Evolutionary conservation across 495 filamentous ascomycete genomes (phyloP).

Genomic region (Recurvomyces mirabilis): DNA sequence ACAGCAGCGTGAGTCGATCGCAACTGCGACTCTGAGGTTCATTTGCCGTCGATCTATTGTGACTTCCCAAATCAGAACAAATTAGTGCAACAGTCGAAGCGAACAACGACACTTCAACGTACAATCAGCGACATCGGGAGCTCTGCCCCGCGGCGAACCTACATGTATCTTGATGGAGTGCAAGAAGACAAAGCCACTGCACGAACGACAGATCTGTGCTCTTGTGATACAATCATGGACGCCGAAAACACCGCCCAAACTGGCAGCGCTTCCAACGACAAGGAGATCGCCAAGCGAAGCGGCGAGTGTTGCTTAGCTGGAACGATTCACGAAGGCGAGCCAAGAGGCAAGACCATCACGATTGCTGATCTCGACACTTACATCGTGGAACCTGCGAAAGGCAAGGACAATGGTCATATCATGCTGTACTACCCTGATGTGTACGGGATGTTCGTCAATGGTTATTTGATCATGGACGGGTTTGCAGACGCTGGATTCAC

Average conservation of each 20-base stretch:
- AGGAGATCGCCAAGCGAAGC: conserved; percentile 24
- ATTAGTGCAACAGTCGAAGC: too few relatives aligned
- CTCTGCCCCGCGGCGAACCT: too few relatives aligned
- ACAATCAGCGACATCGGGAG: too few relatives aligned
- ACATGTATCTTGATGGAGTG: too few relatives aligned
- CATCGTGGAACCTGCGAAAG: conserved; percentile 24
- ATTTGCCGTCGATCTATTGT: too few relatives aligned
- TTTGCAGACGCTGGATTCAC: conserved; percentile 35
- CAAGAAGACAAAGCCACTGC: too few relatives aligned
- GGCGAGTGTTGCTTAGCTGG: conserved; percentile 29
- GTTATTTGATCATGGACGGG: conserved; percentile 32
- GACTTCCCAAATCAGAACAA: too few relatives aligned
- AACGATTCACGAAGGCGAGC: conserved; percentile 29
- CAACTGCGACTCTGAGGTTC: too few relatives aligned
- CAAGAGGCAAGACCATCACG: conserved; percentile 24
- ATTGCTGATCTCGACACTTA: conserved; percentile 31
- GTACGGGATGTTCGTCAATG: conserved; percentile 33
- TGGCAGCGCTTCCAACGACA: neutral
- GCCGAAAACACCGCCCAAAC: neutral
- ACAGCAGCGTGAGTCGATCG: too few relatives aligned
- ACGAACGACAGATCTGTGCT: too few relatives aligned
- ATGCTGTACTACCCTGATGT: conserved; percentile 37
- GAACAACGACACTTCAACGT: too few relatives aligned
- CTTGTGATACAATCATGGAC: neutral
- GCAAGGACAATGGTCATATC: conserved; percentile 30